phyloP scores from a whole-genome alignment of 352 stramenopile genomes.

The Pilasporangium apinafurcum region DNA sequence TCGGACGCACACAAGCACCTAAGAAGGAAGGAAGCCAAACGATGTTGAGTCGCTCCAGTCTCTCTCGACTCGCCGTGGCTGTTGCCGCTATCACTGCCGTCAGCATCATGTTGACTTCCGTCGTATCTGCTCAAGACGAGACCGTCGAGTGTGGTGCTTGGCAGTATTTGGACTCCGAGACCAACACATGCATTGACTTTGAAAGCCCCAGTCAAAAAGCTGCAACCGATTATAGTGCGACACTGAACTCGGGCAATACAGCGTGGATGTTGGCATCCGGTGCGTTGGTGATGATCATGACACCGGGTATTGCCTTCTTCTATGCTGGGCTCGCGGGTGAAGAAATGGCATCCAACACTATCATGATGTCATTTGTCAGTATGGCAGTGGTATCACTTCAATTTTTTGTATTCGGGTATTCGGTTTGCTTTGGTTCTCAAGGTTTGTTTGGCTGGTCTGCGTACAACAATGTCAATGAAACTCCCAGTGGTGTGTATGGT shows the following conservation, averaged over 20 bases:
- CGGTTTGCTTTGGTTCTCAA: slow-evolving; percentile 48
- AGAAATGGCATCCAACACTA: slow-evolving; percentile 72
- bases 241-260: slow-evolving; percentile 46
- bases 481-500: slow-evolving; percentile 43
- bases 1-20: too few relatives aligned
- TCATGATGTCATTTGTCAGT: slow-evolving; percentile 74
- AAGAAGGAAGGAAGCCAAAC: too few relatives aligned
- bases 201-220: slow-evolving; percentile 25
- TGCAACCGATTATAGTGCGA: slow-evolving; percentile 14
- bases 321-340: slow-evolving; percentile 70
- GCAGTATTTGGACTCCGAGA: slow-evolving; percentile 29
- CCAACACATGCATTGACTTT: slow-evolving; percentile 33
- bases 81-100: slow-evolving; percentile 6
- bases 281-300: slow-evolving; percentile 70
- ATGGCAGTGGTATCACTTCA: slow-evolving; percentile 76
- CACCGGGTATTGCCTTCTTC: slow-evolving; percentile 64
- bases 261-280: slow-evolving; percentile 52
- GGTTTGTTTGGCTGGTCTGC: slow-evolving; percentile 48
- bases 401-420: slow-evolving; percentile 78
- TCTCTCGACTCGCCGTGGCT: too few relatives aligned
- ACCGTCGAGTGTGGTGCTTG: slow-evolving; percentile 5
- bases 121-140: slow-evolving; percentile 2
- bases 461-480: slow-evolving; percentile 46
- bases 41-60: too few relatives aligned
- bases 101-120: slow-evolving; percentile 3